phyloP scores from a whole-genome alignment of 805 yeast genomes.

The Candida cerambycidarum region DNA sequence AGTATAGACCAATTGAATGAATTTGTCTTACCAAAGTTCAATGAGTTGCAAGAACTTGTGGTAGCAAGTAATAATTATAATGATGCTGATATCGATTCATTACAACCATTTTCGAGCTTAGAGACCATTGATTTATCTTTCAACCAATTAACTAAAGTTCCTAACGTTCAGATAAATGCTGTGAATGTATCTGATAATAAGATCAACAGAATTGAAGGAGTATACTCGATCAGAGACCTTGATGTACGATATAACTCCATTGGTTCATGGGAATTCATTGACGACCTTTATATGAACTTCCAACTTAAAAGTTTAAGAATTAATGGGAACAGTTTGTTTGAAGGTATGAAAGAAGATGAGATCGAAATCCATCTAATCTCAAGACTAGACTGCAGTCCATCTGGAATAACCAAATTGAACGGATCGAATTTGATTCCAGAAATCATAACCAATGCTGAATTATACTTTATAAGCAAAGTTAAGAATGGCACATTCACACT shows the following conservation, averaged over 20 bases:
- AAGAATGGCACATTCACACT: conserved; percentile 21
- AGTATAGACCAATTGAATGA: conserved; percentile 15
- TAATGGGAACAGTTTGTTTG: conserved; percentile 52
- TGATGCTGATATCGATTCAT: conserved; percentile 17
- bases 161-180: conserved; percentile 19
- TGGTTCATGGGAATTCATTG: conserved; percentile 48
- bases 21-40: conserved; percentile 31
- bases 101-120: conserved; percentile 1
- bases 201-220: conserved; percentile 1
- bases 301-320: conserved; percentile 51
- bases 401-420: conserved; percentile 42
- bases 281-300: conserved; percentile 26
- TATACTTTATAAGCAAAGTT: conserved; percentile 60
- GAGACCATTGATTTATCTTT: conserved; percentile 34
- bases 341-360: conserved; percentile 26
- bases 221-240: conserved; percentile 19
- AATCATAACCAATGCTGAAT: conserved; percentile 64
- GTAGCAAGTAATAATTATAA: conserved; percentile 35
- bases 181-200: conserved; percentile 14
- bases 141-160: conserved; percentile 39
- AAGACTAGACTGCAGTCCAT: conserved; percentile 29
- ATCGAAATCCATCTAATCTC: conserved; percentile 45
- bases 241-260: conserved; percentile 57
- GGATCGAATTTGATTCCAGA: conserved; percentile 50
- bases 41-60: conserved; percentile 30